These are phyloP conservation scores for Termitomyces sp. DNA, from an alignment of 768 basidiomycete genomes.

Conservation along the genomic window DNA sequence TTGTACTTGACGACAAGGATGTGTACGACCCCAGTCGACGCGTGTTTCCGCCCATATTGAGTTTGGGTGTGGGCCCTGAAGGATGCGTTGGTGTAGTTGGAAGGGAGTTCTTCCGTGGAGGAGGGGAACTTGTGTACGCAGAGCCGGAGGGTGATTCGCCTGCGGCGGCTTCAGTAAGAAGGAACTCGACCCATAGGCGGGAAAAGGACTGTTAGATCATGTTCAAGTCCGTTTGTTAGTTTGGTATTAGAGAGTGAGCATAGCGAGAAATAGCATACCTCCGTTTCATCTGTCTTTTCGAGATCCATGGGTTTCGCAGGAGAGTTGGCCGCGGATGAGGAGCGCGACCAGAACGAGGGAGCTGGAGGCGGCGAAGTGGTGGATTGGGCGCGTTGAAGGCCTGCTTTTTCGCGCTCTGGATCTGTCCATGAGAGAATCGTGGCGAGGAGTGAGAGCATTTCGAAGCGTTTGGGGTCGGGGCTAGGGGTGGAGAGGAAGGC, in stretches of 20 bases:
- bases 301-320: slow-evolving; percentile 47
- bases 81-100: slow-evolving; percentile 9
- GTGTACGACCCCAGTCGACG: slow-evolving; percentile 10
- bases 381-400: slow-evolving; percentile 56
- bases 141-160: slow-evolving; percentile 29
- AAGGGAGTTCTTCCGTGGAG: slow-evolving; percentile 8
- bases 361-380: slow-evolving; percentile 18
- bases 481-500: slow-evolving; percentile 89
- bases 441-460: slow-evolving; percentile 87
- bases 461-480: slow-evolving; percentile 91
- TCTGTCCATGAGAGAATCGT: slow-evolving; percentile 94
- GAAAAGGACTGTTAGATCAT: slow-evolving; percentile 78
- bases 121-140: slow-evolving; percentile 5
- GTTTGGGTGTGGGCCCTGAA: neutral
- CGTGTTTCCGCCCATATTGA: neutral
- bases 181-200: slow-evolving; percentile 95
- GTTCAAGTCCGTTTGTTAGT: neutral
- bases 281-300: slow-evolving; percentile 81
- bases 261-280: slow-evolving; percentile 42
- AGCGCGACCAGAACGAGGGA: slow-evolving; percentile 12
- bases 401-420: slow-evolving; percentile 86
- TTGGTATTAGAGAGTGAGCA: neutral
- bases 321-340: slow-evolving; percentile 25
- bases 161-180: slow-evolving; percentile 82
- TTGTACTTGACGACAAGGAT: neutral